Evolutionary conservation across 2,329 filamentous ascomycete genomes (phyloP).

Genomic region (Cercospora zeina): DNA sequence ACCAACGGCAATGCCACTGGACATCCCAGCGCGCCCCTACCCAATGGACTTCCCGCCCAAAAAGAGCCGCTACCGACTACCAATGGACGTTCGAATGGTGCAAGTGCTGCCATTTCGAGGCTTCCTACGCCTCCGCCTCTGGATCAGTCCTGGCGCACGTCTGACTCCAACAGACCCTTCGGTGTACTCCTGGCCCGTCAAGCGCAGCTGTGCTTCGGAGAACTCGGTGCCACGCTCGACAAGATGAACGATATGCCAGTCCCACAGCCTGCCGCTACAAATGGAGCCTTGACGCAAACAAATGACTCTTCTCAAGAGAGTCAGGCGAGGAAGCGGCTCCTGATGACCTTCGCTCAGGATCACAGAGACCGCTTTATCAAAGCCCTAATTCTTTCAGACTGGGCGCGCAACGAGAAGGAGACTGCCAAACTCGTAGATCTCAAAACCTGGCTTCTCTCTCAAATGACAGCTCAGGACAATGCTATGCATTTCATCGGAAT

Average conservation of each 20-base stretch:
- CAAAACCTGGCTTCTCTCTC: conserved; percentile 64
- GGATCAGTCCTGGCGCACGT: conserved; percentile 61
- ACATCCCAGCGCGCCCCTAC: conserved; percentile 23
- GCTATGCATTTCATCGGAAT: conserved; percentile 43
- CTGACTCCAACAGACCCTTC: conserved; percentile 73
- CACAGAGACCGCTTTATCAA: conserved; percentile 90
- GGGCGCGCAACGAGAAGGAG: conserved; percentile 73
- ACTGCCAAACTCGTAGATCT: conserved; percentile 89
- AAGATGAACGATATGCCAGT: conserved; percentile 66
- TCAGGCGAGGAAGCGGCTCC: conserved; percentile 69
- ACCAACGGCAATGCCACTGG: conserved; percentile 23
- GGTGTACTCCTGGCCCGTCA: conserved; percentile 73
- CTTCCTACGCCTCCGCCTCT: conserved; percentile 51
- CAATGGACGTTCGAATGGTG: conserved; percentile 26
- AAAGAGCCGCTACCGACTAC: conserved; percentile 17
- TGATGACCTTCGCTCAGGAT: conserved; percentile 76
- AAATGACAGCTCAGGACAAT: conserved; percentile 43
- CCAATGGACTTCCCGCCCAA: conserved; percentile 1
- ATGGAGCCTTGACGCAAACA: conserved; percentile 43
- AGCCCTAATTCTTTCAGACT: conserved; percentile 83
- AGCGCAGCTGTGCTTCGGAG: conserved; percentile 79
- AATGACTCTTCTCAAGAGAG: conserved; percentile 64
- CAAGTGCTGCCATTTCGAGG: conserved; percentile 2
- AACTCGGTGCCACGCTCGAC: conserved; percentile 68
- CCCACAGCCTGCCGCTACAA: conserved; percentile 49